A percentile compares a stretch with the other conserved stretches of the same genome.
Conservation (phyloP, 2,329 filamentous ascomycete species). For the Fusarium anthophilum region DNA sequence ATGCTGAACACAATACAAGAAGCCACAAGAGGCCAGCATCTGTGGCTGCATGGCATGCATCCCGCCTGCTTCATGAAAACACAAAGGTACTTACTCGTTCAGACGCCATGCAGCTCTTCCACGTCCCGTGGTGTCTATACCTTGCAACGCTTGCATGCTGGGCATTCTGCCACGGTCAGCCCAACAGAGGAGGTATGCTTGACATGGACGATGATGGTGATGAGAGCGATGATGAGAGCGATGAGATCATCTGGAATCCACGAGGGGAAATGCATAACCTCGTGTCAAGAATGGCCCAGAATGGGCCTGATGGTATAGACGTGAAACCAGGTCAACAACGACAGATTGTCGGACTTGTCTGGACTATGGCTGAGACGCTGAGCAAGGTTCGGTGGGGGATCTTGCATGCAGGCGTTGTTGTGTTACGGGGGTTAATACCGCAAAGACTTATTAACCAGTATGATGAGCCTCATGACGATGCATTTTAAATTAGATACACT, state of each 20-base stretch:
- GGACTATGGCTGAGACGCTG: conserved; percentile 64
- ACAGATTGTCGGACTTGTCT: conserved; percentile 57
- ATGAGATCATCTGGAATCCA: background rate
- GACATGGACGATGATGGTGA: background rate
- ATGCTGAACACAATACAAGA: background rate
- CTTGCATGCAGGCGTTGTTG: conserved; percentile 68
- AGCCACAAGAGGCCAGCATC: background rate
- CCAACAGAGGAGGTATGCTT: background rate
- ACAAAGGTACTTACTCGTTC: background rate
- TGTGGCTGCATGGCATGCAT: background rate
- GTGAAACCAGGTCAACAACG: background rate
- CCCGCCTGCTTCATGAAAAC: background rate
- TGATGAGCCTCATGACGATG: background rate
- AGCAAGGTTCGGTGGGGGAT: conserved; percentile 69
- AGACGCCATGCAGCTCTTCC: conserved; percentile 4
- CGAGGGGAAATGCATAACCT: background rate
- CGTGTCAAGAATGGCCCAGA: background rate
- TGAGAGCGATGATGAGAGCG: background rate
- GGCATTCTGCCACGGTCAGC: background rate
- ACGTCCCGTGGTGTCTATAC: conserved; percentile 3
- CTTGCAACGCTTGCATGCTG: background rate
- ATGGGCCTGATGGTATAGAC: background rate
- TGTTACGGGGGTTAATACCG: conserved; percentile 53
- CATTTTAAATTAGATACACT: background rate
- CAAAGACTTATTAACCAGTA: conserved; percentile 16